phyloP scores from a whole-genome alignment of 163 green algal genomes.

The Prototheca cutis region DNA sequence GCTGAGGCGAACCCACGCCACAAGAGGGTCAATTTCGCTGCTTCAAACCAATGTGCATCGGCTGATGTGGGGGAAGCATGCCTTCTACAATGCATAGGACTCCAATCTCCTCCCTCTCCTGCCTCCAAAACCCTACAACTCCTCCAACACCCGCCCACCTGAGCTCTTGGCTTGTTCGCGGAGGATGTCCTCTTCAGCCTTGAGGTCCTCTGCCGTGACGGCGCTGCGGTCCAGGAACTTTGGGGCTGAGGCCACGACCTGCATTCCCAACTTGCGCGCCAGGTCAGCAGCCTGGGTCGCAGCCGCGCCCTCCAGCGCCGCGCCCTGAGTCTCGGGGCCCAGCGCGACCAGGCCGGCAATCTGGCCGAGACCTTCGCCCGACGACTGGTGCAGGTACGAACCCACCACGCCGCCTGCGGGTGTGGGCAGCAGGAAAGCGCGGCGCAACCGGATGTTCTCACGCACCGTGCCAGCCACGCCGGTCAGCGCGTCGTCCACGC shows the following conservation, averaged over 20 bases:
- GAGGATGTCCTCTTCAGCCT: conserved; percentile 33
- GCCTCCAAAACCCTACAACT: neutral
- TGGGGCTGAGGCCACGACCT: conserved; percentile 64
- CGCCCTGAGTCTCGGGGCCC: conserved; percentile 10
- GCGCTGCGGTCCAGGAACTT: conserved; percentile 36
- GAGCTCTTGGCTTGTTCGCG: conserved; percentile 31
- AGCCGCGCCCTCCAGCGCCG: conserved; percentile 35
- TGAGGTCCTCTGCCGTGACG: conserved; percentile 41
- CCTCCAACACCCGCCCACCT: neutral
- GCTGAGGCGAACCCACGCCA: neutral
- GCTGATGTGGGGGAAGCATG: neutral
- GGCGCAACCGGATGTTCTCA: conserved; percentile 62
- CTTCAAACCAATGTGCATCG: neutral
- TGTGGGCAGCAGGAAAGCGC: conserved; percentile 33
- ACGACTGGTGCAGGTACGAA: conserved; percentile 59
- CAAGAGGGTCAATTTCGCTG: neutral
- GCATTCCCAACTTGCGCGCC: conserved; percentile 73
- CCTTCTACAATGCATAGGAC: neutral
- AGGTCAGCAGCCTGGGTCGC: conserved; percentile 25
- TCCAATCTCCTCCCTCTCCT: neutral
- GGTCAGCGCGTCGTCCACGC: conserved; percentile 37
- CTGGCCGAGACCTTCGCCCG: conserved; percentile 40
- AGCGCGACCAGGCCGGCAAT: conserved; percentile 59
- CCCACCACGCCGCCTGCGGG: conserved; percentile 32
- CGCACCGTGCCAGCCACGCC: conserved; percentile 52